Conservation (phyloP, 2,329 filamentous ascomycete genomes). For the Colletotrichum sp. region DNA sequence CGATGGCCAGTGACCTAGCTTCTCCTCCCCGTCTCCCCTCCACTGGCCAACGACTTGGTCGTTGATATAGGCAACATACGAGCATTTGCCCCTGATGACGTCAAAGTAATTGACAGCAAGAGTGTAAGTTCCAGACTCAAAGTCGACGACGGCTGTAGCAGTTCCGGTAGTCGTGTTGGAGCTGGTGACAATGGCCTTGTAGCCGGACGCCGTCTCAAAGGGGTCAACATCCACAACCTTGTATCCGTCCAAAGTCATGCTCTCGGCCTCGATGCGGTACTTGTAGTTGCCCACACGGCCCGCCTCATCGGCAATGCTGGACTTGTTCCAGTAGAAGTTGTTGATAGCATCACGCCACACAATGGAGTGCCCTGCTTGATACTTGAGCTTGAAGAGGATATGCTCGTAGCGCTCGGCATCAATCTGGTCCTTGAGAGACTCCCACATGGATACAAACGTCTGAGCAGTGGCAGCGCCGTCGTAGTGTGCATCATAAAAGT, state of each 20-base stretch:
- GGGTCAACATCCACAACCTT: constrained; percentile 56
- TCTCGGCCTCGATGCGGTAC: constrained; percentile 72
- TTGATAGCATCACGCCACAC: constrained; percentile 74
- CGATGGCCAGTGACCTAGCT: constrained; percentile 62
- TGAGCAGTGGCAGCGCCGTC: constrained; percentile 64
- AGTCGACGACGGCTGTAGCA: constrained; percentile 49
- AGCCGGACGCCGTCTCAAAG: constrained; percentile 60
- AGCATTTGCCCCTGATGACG: constrained; percentile 59
- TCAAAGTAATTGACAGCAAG: constrained; percentile 73
- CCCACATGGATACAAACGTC: constrained; percentile 60
- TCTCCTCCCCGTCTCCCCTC: constrained; percentile 64
- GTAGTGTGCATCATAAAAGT: constrained; percentile 70
- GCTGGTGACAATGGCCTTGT: constrained; percentile 58
- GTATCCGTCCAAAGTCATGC: constrained; percentile 67
- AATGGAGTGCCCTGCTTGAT: constrained; percentile 72
- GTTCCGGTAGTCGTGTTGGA: constrained; percentile 55
- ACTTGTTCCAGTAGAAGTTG: constrained; percentile 67
- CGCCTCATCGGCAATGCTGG: constrained; percentile 61
- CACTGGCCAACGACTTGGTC: constrained; percentile 59
- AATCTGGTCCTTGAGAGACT: constrained; percentile 57
- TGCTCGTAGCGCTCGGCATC: constrained; percentile 66
- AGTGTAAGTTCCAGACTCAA: constrained; percentile 61
- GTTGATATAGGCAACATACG: constrained; percentile 60
- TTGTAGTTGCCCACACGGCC: constrained; percentile 65
- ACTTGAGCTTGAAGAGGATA: constrained; percentile 62